Evolutionary conservation across 2,329 filamentous ascomycete genomes (phyloP), one percentile per base, ranked within the genome.

Genomic region (Aspergillus fumigatus): DNA sequence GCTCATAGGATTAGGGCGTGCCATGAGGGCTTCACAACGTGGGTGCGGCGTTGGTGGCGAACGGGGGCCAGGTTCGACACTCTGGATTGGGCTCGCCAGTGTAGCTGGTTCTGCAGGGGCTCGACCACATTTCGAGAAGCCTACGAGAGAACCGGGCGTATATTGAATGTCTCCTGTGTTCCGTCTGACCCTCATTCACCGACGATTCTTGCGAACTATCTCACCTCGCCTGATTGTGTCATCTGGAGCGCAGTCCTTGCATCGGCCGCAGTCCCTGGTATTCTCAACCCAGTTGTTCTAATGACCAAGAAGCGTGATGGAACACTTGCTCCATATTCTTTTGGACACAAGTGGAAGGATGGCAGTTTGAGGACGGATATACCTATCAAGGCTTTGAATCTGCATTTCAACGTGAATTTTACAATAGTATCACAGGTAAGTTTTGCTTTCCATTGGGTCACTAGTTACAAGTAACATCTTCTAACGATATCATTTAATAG

Each of bases 311-410:
- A 83, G 53, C 80, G 82, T 19, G 84, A 92, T 58, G 92, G 92
- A 1, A 86, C 80, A 2, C 80, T 99, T 3, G 85, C 86, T 0
- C 94, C 94, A 0, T 99, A 96, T 74, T 95, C 90, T 0, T 99
- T 99, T 70, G 94, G 94, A 0, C 92, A 97, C 79, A 97, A 97
- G 76, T 99, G 94, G 94, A 99, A 99, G 75, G 94, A 99, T 71
- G 94, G 94, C 53, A 94, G 89, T 64, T 77, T 99, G 54, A 84
- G 94, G 40, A 99, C 94, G 1, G 94, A 99, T 68, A 97, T 99
- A 27, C 94, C 94, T 0, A 85, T 99, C 68, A 94, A 93, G 74
- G 89, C 92, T 1, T 81, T 99, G 52, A 97, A 99, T 72, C 81
- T 96, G 1, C 91, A 97, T 70, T 99, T 99, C 80, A 97, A 97